Conservation (phyloP, 805 yeast genomes). For the Soucietia sequanensis region DNA sequence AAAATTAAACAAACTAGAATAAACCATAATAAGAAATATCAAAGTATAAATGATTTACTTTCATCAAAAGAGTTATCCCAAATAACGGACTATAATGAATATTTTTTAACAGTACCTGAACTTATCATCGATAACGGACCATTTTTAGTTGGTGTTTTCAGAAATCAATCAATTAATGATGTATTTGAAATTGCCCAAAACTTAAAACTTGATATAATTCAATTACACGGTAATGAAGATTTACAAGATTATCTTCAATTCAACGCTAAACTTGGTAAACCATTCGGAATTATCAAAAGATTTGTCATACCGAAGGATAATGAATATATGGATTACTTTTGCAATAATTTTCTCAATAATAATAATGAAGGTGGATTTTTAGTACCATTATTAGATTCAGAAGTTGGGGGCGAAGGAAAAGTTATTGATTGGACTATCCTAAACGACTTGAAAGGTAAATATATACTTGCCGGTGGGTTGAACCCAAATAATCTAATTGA, state of each 20-base stretch:
- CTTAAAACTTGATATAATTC: constrained; percentile 71
- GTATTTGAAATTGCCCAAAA: constrained; percentile 45
- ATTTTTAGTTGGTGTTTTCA: constrained; percentile 82
- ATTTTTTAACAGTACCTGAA: constrained; percentile 23
- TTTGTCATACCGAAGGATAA: constrained; percentile 59
- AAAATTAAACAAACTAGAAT: constrained; percentile 25
- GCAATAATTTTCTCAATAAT: constrained; percentile 9
- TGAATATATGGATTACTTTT: constrained; percentile 25
- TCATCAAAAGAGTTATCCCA: constrained; percentile 10
- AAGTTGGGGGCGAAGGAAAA: constrained; percentile 89
- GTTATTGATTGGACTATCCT: constrained; percentile 64
- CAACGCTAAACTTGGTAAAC: constrained; percentile 24
- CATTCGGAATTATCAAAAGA: constrained; percentile 69
- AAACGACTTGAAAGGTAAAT: constrained; percentile 42
- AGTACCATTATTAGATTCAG: constrained; percentile 77
- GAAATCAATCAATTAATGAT: constrained; percentile 72
- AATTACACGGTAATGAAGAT: constrained; percentile 71
- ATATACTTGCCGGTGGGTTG: constrained; percentile 87
- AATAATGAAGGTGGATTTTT: constrained; percentile 34
- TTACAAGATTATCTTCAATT: constrained; percentile 54
- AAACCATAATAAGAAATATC: constrained; percentile 13
- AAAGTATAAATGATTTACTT: constrained; percentile 17
- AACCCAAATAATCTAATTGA: constrained; percentile 65
- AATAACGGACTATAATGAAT: constrained; percentile 18
- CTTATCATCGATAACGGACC: constrained; percentile 52